A percentile compares a stretch with the other conserved stretches of the same genome.
These are phyloP conservation scores for Eucalyptus erythrocorys DNA, from an alignment of 345 rosid species.

Conservation along the genomic window DNA sequence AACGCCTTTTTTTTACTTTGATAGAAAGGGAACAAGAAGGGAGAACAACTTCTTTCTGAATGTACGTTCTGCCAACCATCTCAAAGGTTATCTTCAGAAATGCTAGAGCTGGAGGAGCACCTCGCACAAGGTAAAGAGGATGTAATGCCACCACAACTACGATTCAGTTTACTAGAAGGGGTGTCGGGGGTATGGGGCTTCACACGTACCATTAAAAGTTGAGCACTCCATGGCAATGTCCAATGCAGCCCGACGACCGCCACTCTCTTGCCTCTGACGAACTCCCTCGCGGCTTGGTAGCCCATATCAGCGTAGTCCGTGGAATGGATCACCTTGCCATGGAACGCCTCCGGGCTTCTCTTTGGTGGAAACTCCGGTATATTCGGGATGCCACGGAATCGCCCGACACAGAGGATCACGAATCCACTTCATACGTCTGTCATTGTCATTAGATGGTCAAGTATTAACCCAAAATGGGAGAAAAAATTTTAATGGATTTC, in stretches of 20 bases:
- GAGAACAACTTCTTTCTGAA: too few relatives aligned
- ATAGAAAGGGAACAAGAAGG: too few relatives aligned
- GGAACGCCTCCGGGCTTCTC: slow-evolving; percentile 31
- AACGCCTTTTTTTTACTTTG: too few relatives aligned
- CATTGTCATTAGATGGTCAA: not conserved
- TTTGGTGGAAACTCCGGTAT: slow-evolving; percentile 23
- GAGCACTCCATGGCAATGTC: too few relatives aligned
- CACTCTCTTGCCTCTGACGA: slow-evolving; percentile 19
- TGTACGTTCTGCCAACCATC: too few relatives aligned
- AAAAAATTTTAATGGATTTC: not conserved
- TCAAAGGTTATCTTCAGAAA: too few relatives aligned
- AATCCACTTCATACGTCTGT: slow-evolving; percentile 16
- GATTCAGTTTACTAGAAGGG: too few relatives aligned
- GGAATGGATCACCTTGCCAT: slow-evolving; percentile 28
- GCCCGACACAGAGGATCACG: slow-evolving; percentile 21
- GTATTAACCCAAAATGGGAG: not conserved
- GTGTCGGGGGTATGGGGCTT: too few relatives aligned
- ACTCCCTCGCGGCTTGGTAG: not conserved
- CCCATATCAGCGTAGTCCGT: slow-evolving; percentile 21
- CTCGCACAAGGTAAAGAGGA: too few relatives aligned
- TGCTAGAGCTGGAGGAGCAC: too few relatives aligned
- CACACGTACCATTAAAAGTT: too few relatives aligned
- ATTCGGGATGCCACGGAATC: slow-evolving; percentile 23
- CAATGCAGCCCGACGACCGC: slow-evolving; percentile 23
- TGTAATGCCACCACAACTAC: too few relatives aligned